These are phyloP conservation scores for Dothistroma pini DNA, from an alignment of 2,329 filamentous ascomycete genomes.

Conservation along the genomic window DNA sequence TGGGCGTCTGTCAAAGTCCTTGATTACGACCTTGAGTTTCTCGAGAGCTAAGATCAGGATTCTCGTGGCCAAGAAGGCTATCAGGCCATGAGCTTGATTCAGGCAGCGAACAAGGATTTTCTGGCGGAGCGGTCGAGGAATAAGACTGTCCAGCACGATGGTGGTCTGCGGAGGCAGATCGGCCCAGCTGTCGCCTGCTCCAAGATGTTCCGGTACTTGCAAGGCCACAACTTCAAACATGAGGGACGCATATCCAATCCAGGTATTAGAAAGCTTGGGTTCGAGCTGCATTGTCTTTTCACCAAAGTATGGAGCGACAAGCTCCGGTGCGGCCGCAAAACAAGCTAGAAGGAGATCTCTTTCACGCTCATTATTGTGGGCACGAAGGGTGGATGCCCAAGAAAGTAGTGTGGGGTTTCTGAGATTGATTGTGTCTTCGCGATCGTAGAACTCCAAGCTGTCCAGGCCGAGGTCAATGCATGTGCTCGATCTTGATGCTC, in stretches of 20 bases:
- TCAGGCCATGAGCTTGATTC: constrained; percentile 70
- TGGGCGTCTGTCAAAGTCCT: constrained; percentile 49
- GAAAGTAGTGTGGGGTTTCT: constrained; percentile 76
- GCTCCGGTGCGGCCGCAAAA: constrained; percentile 76
- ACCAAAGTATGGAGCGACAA: constrained; percentile 82
- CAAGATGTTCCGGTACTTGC: constrained; percentile 68
- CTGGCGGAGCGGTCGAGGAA: constrained; percentile 77
- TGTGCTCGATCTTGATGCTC: constrained; percentile 35
- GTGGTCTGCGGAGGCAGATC: constrained; percentile 71
- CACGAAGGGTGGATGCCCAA: constrained; percentile 73
- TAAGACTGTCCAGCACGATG: constrained; percentile 76
- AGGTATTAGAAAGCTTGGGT: constrained; percentile 86
- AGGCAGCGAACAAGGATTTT: constrained; percentile 77
- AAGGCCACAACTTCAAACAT: constrained; percentile 77
- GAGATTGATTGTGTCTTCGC: constrained; percentile 58
- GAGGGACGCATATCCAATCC: constrained; percentile 90
- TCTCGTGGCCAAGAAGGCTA: constrained; percentile 79
- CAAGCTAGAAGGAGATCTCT: constrained; percentile 76
- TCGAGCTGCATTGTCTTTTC: constrained; percentile 82
- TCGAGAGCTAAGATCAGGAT: constrained; percentile 74
- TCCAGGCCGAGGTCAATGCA: constrained; percentile 64
- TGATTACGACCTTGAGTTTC: constrained; percentile 66
- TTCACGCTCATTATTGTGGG: constrained; percentile 77
- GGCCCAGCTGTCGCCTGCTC: constrained; percentile 55
- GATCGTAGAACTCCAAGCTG: constrained; percentile 64